These are phyloP conservation scores for Kuraishia capsulata DNA, from an alignment of 805 yeast species.

Conservation along the genomic window DNA sequence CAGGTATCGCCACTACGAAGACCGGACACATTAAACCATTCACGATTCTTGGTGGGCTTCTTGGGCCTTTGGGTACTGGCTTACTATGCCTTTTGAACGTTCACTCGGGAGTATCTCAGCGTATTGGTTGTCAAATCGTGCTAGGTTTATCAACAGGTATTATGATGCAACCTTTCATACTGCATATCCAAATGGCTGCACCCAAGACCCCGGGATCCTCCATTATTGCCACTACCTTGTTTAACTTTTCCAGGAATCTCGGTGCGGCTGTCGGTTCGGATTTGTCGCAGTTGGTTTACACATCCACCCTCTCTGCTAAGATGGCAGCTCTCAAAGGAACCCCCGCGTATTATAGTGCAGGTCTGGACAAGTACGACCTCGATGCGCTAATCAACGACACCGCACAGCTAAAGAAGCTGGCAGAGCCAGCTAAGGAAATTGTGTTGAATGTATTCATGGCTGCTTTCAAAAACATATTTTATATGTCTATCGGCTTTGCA, in stretches of 20 bases:
- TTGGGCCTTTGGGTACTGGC: constrained; percentile 38
- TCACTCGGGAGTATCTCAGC: constrained; percentile 24
- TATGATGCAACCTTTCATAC: constrained; percentile 35
- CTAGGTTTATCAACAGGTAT: constrained; percentile 40
- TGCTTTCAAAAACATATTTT: background rate
- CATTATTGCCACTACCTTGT: constrained; percentile 36
- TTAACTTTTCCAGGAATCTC: constrained; percentile 33
- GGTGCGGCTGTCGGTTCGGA: constrained; percentile 37
- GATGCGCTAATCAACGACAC: background rate
- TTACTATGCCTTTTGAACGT: constrained; percentile 29
- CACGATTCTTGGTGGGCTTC: constrained; percentile 24
- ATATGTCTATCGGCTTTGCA: constrained; percentile 25
- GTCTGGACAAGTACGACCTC: background rate
- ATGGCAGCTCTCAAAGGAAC: constrained; percentile 3
- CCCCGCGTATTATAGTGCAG: background rate
- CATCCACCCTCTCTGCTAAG: constrained; percentile 15
- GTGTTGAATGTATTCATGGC: background rate
- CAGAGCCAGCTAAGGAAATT: background rate
- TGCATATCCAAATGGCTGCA: constrained; percentile 37
- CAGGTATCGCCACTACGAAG: constrained; percentile 29
- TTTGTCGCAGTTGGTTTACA: constrained; percentile 32
- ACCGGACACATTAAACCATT: constrained; percentile 32
- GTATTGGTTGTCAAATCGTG: constrained; percentile 36
- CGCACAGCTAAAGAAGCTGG: background rate
- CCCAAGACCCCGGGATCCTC: constrained; percentile 42